Conservation (phyloP, 352 stramenopile genomes). For the Phytopythium aichiense region DNA sequence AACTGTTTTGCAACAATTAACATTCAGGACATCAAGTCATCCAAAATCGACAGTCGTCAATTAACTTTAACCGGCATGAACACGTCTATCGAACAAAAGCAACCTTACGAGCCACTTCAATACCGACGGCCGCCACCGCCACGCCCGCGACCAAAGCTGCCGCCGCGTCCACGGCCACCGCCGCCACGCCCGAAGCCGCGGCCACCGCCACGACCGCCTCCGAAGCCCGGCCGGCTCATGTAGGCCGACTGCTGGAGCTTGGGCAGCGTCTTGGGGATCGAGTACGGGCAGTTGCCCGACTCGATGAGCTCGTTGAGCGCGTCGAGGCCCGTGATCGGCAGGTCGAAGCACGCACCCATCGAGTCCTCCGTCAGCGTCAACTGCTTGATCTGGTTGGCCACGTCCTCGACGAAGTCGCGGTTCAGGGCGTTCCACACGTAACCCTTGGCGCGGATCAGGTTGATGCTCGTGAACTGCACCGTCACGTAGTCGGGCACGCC, state of each 20-base stretch:
- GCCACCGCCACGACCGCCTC: slow-evolving; percentile 38
- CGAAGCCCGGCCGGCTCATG: slow-evolving; percentile 31
- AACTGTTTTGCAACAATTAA: neutral
- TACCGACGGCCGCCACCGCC: slow-evolving; percentile 22
- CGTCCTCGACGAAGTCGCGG: slow-evolving; percentile 74
- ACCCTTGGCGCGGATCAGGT: slow-evolving; percentile 80
- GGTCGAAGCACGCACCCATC: slow-evolving; percentile 90
- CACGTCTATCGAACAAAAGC: slow-evolving; percentile 4
- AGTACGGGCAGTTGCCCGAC: slow-evolving; percentile 64
- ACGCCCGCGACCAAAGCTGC: slow-evolving; percentile 29
- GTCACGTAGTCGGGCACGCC: slow-evolving; percentile 89
- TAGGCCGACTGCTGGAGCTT: slow-evolving; percentile 73
- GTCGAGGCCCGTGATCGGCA: slow-evolving; percentile 63
- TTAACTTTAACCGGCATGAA: neutral
- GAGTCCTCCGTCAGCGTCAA: slow-evolving; percentile 87
- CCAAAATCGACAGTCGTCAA: neutral
- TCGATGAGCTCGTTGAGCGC: slow-evolving; percentile 77
- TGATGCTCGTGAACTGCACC: slow-evolving; percentile 80
- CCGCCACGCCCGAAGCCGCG: slow-evolving; percentile 20
- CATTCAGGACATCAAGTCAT: neutral
- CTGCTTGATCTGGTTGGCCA: slow-evolving; percentile 83
- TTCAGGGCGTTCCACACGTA: slow-evolving; percentile 93
- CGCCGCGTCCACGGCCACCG: slow-evolving; percentile 28
- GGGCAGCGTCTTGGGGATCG: slow-evolving; percentile 69
- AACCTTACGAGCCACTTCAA: slow-evolving; percentile 7